Conservation (phyloP, 2,329 filamentous ascomycete species). For the Xylaria sp. region DNA sequence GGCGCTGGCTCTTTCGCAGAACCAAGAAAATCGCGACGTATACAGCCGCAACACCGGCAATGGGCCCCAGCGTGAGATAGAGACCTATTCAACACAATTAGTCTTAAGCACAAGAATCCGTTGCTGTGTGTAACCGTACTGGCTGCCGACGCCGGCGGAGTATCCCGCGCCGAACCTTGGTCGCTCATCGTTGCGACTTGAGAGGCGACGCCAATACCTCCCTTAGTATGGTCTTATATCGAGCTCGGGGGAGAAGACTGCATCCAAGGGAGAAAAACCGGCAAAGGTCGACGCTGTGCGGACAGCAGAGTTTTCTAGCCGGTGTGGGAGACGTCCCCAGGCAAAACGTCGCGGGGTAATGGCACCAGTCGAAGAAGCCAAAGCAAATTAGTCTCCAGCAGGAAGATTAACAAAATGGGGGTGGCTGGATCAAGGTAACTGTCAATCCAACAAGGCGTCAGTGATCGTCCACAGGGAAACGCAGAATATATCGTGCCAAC, state of each 20-base stretch:
- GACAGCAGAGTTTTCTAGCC: background rate
- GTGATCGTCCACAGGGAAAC: slow-evolving; percentile 20
- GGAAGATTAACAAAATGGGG: slow-evolving; percentile 12
- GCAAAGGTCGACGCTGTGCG: background rate
- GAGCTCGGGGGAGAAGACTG: background rate
- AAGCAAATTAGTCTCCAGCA: background rate
- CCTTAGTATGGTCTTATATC: background rate
- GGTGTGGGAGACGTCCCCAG: too few species aligned
- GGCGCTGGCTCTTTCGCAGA: slow-evolving; percentile 47
- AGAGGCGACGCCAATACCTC: background rate
- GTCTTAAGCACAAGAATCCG: background rate
- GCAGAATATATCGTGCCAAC: slow-evolving; percentile 2
- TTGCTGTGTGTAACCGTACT: slow-evolving; percentile 24
- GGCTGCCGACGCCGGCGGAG: slow-evolving; percentile 24
- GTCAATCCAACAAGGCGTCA: slow-evolving; percentile 18
- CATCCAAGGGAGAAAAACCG: background rate
- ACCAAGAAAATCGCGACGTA: slow-evolving; percentile 50
- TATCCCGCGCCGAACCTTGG: slow-evolving; percentile 23
- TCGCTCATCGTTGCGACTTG: slow-evolving; percentile 27
- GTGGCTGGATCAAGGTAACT: slow-evolving; percentile 19
- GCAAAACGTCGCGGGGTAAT: background rate
- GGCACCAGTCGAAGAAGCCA: too few species aligned
- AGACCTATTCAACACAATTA: slow-evolving; percentile 39
- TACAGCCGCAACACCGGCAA: slow-evolving; percentile 41
- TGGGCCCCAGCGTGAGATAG: slow-evolving; percentile 46